Conservation (phyloP, 2,329 filamentous ascomycete species). For the Pleurostoma richardsiae region DNA sequence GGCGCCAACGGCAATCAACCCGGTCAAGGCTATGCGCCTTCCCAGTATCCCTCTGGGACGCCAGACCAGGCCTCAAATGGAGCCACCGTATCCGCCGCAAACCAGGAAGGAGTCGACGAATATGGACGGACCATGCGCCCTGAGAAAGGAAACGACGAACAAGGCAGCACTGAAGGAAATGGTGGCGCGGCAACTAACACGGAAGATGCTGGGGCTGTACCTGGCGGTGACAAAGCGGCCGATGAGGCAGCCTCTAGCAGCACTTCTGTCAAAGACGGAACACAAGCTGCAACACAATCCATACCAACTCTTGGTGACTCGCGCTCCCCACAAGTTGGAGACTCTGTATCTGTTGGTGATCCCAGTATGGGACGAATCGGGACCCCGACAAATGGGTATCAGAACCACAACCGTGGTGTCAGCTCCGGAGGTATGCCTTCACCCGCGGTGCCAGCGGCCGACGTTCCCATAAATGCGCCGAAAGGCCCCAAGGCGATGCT, state of each 20-base stretch:
- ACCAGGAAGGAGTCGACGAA: conserved; percentile 17
- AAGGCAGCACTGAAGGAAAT: conserved; percentile 5
- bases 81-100: conserved; percentile 5
- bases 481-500: conserved; percentile 94
- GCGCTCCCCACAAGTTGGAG: conserved; percentile 2
- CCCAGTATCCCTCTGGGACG: conserved; percentile 12
- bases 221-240: not conserved
- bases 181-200: conserved; percentile 5
- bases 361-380: conserved; percentile 8
- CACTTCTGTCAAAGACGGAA: not conserved
- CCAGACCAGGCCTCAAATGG: conserved; percentile 5
- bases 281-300: not conserved
- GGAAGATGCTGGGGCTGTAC: not conserved
- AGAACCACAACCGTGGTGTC: conserved; percentile 6
- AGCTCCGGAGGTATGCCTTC: conserved; percentile 11
- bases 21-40: conserved; percentile 16
- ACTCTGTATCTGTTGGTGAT: conserved; percentile 6
- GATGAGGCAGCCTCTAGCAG: not conserved
- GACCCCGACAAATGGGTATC: conserved; percentile 2
- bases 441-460: conserved; percentile 18
- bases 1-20: conserved; percentile 22
- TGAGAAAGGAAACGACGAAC: conserved; percentile 4
- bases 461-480: conserved; percentile 66
- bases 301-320: conserved; percentile 2
- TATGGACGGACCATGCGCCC: conserved; percentile 21